phyloP scores from a whole-genome alignment of 1,284 basidiomycete genomes.

The Pseudozyma thailandica region DNA sequence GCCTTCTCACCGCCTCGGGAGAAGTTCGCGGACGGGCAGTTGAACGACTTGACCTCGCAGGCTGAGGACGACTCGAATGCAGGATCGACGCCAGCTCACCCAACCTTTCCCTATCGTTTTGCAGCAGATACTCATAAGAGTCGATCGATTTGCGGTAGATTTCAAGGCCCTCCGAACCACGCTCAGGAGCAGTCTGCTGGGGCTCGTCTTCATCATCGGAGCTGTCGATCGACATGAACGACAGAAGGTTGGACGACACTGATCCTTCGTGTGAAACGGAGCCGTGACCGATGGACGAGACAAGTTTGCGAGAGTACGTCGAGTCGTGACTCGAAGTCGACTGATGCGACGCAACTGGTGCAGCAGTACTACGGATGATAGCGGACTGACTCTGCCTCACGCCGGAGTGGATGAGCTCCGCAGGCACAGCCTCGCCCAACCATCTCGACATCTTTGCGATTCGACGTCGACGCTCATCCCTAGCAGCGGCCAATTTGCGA shows the following conservation, averaged over 20 bases:
- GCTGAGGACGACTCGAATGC: not conserved
- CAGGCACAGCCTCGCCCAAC: conserved; percentile 55
- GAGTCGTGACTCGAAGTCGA: conserved; percentile 16
- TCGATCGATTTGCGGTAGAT: conserved; percentile 37
- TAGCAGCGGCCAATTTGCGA: conserved; percentile 25
- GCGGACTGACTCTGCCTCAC: conserved; percentile 5
- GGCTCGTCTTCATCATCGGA: conserved; percentile 34
- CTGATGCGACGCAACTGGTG: not conserved
- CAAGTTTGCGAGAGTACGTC: not conserved
- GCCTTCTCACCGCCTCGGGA: not conserved
- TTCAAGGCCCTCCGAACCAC: conserved; percentile 14
- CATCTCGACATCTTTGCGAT: conserved; percentile 58
- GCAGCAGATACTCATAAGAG: conserved; percentile 37
- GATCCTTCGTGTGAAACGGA: conserved; percentile 23
- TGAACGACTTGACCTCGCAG: conserved; percentile 8
- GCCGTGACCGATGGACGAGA: conserved; percentile 15
- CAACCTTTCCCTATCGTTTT: conserved; percentile 22
- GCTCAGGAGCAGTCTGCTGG: conserved; percentile 3
- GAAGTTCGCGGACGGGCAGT: conserved; percentile 18
- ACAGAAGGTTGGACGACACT: conserved; percentile 16
- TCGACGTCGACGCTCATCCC: conserved; percentile 50
- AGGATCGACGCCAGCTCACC: conserved; percentile 40
- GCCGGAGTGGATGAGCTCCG: conserved; percentile 34
- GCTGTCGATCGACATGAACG: conserved; percentile 54
- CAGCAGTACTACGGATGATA: conserved; percentile 24